Base-by-base conservation (phyloP, 352 stramenopile species). In the Blastocystis sp. region DNA sequence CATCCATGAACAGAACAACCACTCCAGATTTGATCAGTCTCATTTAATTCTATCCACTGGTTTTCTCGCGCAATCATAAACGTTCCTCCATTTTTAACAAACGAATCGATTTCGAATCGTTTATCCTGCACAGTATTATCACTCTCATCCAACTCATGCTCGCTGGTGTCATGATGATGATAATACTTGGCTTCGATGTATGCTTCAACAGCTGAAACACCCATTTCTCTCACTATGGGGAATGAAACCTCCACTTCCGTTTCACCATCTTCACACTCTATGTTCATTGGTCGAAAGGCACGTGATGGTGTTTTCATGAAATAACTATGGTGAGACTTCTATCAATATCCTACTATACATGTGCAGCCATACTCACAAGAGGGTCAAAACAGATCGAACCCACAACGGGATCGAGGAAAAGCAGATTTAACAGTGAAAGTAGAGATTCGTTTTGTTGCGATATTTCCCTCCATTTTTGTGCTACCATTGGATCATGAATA, bases 171-270 rank as follows among this genome's bases (percentile, higher is more conserved):
- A 7, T 54, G 20, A 69, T 53, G 47, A 3, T 63, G 29, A 45
- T 69, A 15, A 20, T 54, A 84, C 39, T 84, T 84, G 9, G 73
- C 73, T 15, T 84, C 50, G 13, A 84, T 20, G 43, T 84, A 84
- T 2, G 13, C 43, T 2, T 64, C 13, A 11, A 68, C 43, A 9
- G 73, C 5, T 3, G 34, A 15, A 54, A 66, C 55, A 20, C 43
- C 15, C 34, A 37, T 61, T 26, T 53, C 59, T 20, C 73, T 50
- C 53, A 84, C 50, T 34, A 41, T 54, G 13, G 73, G 73, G n/a
- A 50, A 8, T 23, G 34, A 84, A 41, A 23, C 43, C 7, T 43
- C 26, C 15, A 39, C 9, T 7, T 20, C 50, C 50, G 18, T 6
- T 34, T 84, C 47, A 37, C 26, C 20, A 8, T 20, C 41, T 11